Percentiles rank a stretch among this genome's conserved stretches.
Conservation (phyloP, 805 yeast species). For the Candida ipomoeae region DNA sequence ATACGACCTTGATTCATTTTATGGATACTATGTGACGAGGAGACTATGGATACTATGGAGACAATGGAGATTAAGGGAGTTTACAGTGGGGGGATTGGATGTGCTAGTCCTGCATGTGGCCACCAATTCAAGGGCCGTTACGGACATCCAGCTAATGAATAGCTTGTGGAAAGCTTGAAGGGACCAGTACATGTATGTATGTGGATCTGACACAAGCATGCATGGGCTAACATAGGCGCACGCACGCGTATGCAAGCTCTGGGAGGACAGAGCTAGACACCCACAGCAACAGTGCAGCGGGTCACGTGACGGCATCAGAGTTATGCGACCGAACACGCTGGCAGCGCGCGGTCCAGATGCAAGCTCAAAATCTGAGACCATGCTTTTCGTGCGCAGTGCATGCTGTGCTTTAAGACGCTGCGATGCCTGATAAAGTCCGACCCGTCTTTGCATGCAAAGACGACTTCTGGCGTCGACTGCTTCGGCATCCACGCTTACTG, state of each 20-base stretch:
- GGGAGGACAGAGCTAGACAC: neutral
- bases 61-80: too few relatives aligned
- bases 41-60: too few relatives aligned
- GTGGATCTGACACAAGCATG: constrained; percentile 4
- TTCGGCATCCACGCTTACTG: too few relatives aligned
- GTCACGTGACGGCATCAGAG: neutral
- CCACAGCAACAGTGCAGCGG: neutral
- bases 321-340: constrained; percentile 4
- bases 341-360: constrained; percentile 3
- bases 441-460: neutral
- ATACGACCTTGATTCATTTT: too few relatives aligned
- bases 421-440: neutral
- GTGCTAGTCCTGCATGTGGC: too few relatives aligned
- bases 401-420: constrained; percentile 2
- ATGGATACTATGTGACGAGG: too few relatives aligned
- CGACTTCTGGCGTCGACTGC: neutral
- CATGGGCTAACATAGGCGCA: constrained; percentile 4
- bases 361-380: constrained; percentile 2
- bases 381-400: constrained; percentile 5
- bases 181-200: neutral
- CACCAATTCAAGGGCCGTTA: too few relatives aligned
- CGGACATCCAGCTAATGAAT: too few relatives aligned
- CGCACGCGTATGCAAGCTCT: constrained; percentile 5
- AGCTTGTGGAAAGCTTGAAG: too few relatives aligned
- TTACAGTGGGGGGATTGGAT: too few relatives aligned